Evolutionary conservation across 2,329 filamentous ascomycete genomes (phyloP).

Genomic region (Talaromyces sp.): DNA sequence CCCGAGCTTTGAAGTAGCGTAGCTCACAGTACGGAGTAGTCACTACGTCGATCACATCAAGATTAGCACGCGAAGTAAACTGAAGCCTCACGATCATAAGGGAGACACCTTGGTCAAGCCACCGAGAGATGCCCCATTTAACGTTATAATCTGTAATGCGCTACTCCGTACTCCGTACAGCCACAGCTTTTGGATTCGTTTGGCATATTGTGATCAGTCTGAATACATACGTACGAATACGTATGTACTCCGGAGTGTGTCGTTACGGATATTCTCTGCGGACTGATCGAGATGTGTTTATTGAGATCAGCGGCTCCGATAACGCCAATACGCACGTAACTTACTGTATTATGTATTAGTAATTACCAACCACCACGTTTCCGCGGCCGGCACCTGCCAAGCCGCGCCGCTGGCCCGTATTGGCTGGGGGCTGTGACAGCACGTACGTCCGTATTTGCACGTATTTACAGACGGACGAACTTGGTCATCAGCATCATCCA

Average conservation of each 20-base stretch:
- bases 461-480: slow-evolving; percentile 10
- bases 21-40: neutral
- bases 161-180: neutral
- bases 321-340: neutral
- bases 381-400: neutral
- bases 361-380: slow-evolving; percentile 6
- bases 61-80: neutral
- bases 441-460: neutral
- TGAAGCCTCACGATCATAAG: neutral
- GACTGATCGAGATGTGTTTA: neutral
- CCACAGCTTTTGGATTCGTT: neutral
- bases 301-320: neutral
- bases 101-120: neutral
- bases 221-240: neutral
- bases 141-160: too few relatives aligned
- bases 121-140: neutral
- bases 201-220: neutral
- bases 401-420: neutral
- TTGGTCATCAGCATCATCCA: neutral
- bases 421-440: slow-evolving; percentile 5
- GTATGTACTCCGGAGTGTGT: too few relatives aligned
- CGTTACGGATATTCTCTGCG: neutral
- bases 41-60: neutral
- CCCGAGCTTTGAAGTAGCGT: neutral
- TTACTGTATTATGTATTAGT: neutral